These are phyloP conservation scores for Vitis hybrid DNA, from an alignment of 177 flowering plant species.

Conservation along the genomic window DNA sequence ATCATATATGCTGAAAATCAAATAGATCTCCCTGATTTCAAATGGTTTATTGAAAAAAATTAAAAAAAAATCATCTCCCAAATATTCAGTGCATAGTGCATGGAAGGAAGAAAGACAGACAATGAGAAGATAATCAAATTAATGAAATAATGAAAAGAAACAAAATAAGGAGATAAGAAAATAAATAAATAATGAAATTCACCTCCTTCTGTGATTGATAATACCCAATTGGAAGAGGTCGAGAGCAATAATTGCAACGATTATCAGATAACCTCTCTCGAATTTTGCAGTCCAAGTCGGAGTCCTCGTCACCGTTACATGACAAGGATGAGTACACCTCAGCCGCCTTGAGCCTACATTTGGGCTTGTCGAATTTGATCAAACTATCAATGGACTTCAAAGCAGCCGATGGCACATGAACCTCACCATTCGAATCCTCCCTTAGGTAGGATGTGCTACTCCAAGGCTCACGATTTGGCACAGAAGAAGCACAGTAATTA, in stretches of 20 bases:
- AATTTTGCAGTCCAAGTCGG: slow-evolving; percentile 75
- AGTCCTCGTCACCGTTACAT: slow-evolving; percentile 28
- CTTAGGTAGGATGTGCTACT: slow-evolving; percentile 44
- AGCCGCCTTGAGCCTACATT: slow-evolving; percentile 57
- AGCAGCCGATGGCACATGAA: slow-evolving; percentile 74
- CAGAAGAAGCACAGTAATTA: slow-evolving; percentile 69
- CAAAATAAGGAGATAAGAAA: neutral
- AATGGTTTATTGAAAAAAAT: neutral
- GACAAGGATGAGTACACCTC: slow-evolving; percentile 55
- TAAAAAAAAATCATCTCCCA: too few species aligned
- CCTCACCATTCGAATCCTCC: slow-evolving; percentile 79
- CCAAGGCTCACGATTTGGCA: slow-evolving; percentile 39
- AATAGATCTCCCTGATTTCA: neutral
- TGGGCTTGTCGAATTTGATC: slow-evolving; percentile 85
- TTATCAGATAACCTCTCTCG: slow-evolving; percentile 72
- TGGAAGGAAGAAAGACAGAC: neutral
- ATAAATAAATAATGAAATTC: neutral
- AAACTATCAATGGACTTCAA: slow-evolving; percentile 92
- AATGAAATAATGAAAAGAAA: neutral
- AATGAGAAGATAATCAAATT: neutral
- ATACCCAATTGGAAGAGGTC: slow-evolving; percentile 42
- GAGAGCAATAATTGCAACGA: slow-evolving; percentile 62
- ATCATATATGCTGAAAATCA: neutral
- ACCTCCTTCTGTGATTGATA: slow-evolving; percentile 98
- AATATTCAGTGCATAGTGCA: neutral